A percentile compares a stretch with the other conserved stretches of the same genome.
Conservation (phyloP, 345 rosid species). For the Lumnitzera racemosa region DNA sequence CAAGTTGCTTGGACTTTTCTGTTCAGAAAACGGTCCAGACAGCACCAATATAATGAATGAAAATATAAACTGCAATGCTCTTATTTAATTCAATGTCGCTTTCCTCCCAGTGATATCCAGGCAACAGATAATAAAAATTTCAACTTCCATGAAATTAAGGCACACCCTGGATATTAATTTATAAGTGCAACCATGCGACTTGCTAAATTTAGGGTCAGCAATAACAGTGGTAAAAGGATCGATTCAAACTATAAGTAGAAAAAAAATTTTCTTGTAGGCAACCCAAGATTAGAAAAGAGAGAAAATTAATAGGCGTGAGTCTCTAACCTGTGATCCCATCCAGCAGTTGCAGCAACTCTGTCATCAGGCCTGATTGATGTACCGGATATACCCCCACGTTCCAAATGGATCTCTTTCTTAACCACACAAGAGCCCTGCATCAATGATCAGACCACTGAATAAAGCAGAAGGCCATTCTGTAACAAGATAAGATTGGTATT, state of each 20-base stretch:
- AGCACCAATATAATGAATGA: too few relatives aligned
- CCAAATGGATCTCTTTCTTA: conserved; percentile 69
- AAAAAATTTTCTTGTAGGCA: not conserved
- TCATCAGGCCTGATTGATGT: conserved; percentile 67
- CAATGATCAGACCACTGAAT: not conserved
- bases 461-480: too few relatives aligned
- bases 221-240: not conserved
- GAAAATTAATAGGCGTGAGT: not conserved
- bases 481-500: too few relatives aligned
- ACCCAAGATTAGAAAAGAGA: not conserved
- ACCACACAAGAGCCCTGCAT: conserved; percentile 60
- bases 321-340: conserved; percentile 92
- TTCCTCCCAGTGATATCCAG: too few relatives aligned
- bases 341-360: conserved; percentile 85
- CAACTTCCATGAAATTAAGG: too few relatives aligned
- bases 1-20: too few relatives aligned
- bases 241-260: not conserved
- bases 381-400: conserved; percentile 73
- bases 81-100: too few relatives aligned
- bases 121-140: too few relatives aligned
- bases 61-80: too few relatives aligned
- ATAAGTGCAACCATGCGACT: too few relatives aligned
- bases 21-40: too few relatives aligned
- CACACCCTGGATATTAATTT: too few relatives aligned
- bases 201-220: not conserved